Base-by-base conservation (phyloP, 345 rosid genomes). In the Viola odorata region DNA sequence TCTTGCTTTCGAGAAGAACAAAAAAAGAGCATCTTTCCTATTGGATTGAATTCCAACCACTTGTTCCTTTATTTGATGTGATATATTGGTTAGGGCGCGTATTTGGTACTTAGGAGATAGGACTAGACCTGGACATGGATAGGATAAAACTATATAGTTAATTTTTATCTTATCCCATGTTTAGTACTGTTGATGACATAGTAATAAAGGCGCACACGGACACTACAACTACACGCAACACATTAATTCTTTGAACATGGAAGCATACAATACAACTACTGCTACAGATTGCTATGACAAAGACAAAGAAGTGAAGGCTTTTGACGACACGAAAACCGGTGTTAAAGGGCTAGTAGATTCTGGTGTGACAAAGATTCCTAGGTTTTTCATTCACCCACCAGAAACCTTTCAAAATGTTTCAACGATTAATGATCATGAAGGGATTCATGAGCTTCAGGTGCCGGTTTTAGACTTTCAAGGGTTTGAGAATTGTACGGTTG, bases 291-390 rank as follows among this genome's bases (percentile, higher is more conserved):
- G 7, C 58, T 77, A 80, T 68, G 69, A 73, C 54, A 73, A 63
- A 61, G 67, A 63, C 10, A 37, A 77, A 40, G 64, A 66, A 50
- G 81, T 73, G 41, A 73, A 66, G 48, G 70, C 69, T 15, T 71
- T 71, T 45, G 75, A 71, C 50, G 70, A 55, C n/a, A 71, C 75
- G 5, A 65, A 55, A 50, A 66, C 70, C 17, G 75, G 82, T 4
- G 78, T 81, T 40, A 81, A 73, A 59, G 82, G 82, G 3, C 75
- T 81, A 44, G 73, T 75, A 0, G 85, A 78, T 55, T 60, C 79
- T 10, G 85, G 82, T 9, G 68, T 69, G 8, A 37, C 60, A 12
- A 81, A 61, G 56, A 70, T 75, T 57, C 85, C 82, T 12, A 73
- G 47, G 17, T 73, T 81, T 62, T 78, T 78, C 52, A 67, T 81